phyloP scores from a whole-genome alignment of 2,329 filamentous ascomycete species.

The Parasarocladium wereldwijsianum region DNA sequence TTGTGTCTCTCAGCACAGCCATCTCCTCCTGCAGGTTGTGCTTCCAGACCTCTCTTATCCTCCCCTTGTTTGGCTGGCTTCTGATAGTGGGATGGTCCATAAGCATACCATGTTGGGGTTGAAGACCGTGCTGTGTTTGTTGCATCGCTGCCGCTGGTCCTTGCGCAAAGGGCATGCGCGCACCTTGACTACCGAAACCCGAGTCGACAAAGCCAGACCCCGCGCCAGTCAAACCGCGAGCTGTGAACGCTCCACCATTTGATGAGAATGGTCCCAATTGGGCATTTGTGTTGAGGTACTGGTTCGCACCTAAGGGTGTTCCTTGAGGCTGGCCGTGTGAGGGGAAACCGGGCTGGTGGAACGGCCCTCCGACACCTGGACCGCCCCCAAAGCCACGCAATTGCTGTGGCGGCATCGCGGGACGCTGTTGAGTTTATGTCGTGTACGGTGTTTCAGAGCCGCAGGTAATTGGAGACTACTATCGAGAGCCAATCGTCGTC shows the following conservation, averaged over 20 bases:
- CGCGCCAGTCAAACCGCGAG: slow-evolving; percentile 39
- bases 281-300: slow-evolving; percentile 57
- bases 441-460: too few species aligned
- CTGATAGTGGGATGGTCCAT: slow-evolving; percentile 27
- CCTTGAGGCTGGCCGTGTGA: slow-evolving; percentile 35
- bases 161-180: slow-evolving; percentile 75
- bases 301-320: slow-evolving; percentile 45
- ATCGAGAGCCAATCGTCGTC: too few species aligned
- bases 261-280: slow-evolving; percentile 52
- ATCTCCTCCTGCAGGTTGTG: slow-evolving; percentile 87
- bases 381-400: slow-evolving; percentile 23
- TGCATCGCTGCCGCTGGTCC: slow-evolving; percentile 37
- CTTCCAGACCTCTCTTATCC: slow-evolving; percentile 95
- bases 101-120: slow-evolving; percentile 23
- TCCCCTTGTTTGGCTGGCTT: slow-evolving; percentile 51
- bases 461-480: too few species aligned
- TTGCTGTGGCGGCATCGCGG: slow-evolving; percentile 22
- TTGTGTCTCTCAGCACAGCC: slow-evolving; percentile 63
- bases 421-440: not conserved
- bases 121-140: slow-evolving; percentile 40
- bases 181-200: slow-evolving; percentile 73
- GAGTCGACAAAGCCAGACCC: slow-evolving; percentile 48
- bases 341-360: slow-evolving; percentile 35
- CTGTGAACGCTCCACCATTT: slow-evolving; percentile 40
- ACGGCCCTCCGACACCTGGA: slow-evolving; percentile 22